phyloP scores from a whole-genome alignment of 805 yeast species.

The Zygotorulaspora chibaensis region DNA sequence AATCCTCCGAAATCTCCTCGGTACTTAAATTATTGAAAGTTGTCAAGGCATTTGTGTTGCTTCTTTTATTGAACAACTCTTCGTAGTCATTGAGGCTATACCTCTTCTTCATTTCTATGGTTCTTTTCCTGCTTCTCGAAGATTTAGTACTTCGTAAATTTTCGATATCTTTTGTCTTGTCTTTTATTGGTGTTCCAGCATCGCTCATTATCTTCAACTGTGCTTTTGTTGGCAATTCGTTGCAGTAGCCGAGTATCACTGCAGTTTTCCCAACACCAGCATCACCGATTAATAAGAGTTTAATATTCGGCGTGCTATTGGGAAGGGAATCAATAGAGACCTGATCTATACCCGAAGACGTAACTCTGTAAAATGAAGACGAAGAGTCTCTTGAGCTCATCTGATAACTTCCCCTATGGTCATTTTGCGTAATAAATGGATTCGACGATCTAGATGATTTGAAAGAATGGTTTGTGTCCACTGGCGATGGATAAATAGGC shows the following conservation, averaged over 20 bases:
- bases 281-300: conserved; percentile 42
- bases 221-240: conserved; percentile 31
- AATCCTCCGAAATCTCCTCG: conserved; percentile 11
- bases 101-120: conserved; percentile 24
- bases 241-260: conserved; percentile 41
- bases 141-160: conserved; percentile 2
- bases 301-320: conserved; percentile 27
- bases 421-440: conserved; percentile 7
- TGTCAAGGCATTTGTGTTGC: conserved; percentile 11
- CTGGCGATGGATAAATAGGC: conserved; percentile 14
- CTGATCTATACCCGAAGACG: conserved; percentile 7
- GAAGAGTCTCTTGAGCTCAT: conserved; percentile 7
- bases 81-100: conserved; percentile 35
- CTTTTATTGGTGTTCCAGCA: conserved; percentile 7
- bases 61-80: conserved; percentile 23
- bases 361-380: conserved; percentile 7
- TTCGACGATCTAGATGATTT: conserved; percentile 4
- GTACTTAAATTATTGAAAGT: conserved; percentile 4
- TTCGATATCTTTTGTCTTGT: conserved; percentile 4
- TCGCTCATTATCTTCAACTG: conserved; percentile 15
- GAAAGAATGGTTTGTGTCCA: conserved; percentile 8
- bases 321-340: conserved; percentile 13
- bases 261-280: conserved; percentile 50
- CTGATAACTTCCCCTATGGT: neutral
- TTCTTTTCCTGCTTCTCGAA: conserved; percentile 10